Percentiles rank a stretch among this genome's conserved stretches.
Conservation (phyloP, 345 rosid species). For the Orychophragmus violaceus region DNA sequence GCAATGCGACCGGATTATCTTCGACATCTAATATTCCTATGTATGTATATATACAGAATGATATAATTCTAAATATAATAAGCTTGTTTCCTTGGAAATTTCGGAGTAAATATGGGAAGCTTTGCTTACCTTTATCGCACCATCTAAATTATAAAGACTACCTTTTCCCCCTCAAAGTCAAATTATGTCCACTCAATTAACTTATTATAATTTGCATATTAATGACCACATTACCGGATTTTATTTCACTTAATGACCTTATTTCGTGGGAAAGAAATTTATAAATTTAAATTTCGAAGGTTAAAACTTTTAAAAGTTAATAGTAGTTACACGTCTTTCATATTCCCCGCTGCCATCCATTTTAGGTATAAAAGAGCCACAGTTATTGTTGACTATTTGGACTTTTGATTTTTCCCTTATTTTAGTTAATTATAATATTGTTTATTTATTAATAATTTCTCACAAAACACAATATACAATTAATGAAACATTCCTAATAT, state of each 20-base stretch:
- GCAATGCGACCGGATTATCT: background rate
- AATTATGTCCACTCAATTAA: slow-evolving; percentile 12
- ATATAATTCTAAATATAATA: slow-evolving; percentile 9
- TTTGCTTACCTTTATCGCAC: slow-evolving; percentile 31
- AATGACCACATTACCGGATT: background rate
- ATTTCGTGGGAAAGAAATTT: background rate
- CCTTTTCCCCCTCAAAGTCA: slow-evolving; percentile 24
- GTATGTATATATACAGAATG: background rate
- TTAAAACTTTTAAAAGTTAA: background rate
- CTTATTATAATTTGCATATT: background rate
- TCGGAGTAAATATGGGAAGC: slow-evolving; percentile 32
- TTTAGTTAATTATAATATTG: background rate
- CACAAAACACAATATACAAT: background rate
- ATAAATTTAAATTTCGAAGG: background rate
- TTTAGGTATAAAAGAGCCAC: slow-evolving; percentile 23
- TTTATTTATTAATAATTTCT: slow-evolving; percentile 4
- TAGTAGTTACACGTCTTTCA: slow-evolving; percentile 1
- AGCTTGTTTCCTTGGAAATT: slow-evolving; percentile 26
- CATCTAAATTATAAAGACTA: slow-evolving; percentile 19
- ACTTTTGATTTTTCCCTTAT: slow-evolving; percentile 25
- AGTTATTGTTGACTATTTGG: slow-evolving; percentile 29
- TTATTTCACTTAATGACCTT: background rate
- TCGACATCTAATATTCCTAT: slow-evolving; percentile 18
- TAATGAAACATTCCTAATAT: slow-evolving; percentile 23
- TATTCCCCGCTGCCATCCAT: slow-evolving; percentile 19